Percentiles rank a stretch among this genome's conserved stretches.
These are phyloP conservation scores for Puccinia hordei DNA, from an alignment of 1,284 basidiomycete genomes.

Conservation along the genomic window DNA sequence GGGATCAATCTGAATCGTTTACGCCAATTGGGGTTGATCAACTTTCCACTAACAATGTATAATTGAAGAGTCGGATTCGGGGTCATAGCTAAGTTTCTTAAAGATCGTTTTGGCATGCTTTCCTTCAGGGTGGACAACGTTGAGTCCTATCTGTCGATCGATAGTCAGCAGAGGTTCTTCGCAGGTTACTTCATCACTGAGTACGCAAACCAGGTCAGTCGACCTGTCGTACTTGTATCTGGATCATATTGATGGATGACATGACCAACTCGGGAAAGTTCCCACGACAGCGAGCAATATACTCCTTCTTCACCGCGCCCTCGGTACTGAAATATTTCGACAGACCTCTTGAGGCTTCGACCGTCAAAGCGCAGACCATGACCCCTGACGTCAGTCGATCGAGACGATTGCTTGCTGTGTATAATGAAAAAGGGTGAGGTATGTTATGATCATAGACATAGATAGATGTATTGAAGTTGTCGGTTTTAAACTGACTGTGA, in stretches of 20 bases:
- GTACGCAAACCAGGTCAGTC: not conserved
- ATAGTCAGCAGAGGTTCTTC: constrained; percentile 87
- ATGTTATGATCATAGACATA: not conserved
- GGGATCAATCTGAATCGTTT: not conserved
- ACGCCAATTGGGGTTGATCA: constrained; percentile 35
- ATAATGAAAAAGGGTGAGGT: not conserved
- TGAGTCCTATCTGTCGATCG: constrained; percentile 92
- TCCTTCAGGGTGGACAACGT: constrained; percentile 89
- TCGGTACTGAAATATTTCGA: constrained; percentile 74
- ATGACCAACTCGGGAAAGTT: constrained; percentile 74
- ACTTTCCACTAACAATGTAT: constrained; percentile 75
- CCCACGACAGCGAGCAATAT: constrained; percentile 80
- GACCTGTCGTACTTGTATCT: not conserved
- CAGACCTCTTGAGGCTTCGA: constrained; percentile 71
- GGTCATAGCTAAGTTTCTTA: constrained; percentile 79
- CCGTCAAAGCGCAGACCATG: constrained; percentile 86
- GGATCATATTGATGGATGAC: not conserved
- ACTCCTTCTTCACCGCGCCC: constrained; percentile 82
- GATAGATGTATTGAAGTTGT: constrained; percentile 3
- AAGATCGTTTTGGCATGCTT: constrained; percentile 92
- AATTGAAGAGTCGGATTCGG: constrained; percentile 78
- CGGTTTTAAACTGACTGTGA: constrained; percentile 68
- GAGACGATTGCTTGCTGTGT: constrained; percentile 83
- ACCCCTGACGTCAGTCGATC: constrained; percentile 93
- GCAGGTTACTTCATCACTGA: constrained; percentile 75